Base-by-base conservation (phyloP, 139 green algal genomes). In the Protoeuglena noctilucae region DNA sequence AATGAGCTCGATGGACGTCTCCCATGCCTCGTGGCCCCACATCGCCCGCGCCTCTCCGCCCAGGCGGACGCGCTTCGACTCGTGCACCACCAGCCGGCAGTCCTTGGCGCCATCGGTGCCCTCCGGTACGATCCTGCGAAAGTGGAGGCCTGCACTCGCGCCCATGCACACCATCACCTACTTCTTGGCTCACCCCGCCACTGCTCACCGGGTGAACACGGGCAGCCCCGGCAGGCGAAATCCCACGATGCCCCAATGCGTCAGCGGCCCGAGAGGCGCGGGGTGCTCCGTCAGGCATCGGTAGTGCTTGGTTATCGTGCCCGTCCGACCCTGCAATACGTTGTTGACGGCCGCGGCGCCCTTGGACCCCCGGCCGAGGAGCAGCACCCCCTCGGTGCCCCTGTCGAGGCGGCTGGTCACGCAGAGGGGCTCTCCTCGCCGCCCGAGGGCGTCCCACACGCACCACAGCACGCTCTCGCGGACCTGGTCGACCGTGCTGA, bases 311-410 rank as follows among this genome's bases (percentile, higher is more conserved):
- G 28, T 40, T 6, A 75, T n/a, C n/a, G 28, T 3, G 1, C 40
- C 21, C 26, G 7, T 2, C 17, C 4, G 19, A 16, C 51, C 31
- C 19, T 3, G 24, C 57, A 78, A 40, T 51, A 79, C 55, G 31
- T n/a, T n/a, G 53, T 76, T 75, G 53, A 86, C 84, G 43, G 52
- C 60, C 2, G 43, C 2, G 9, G 79, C 73, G 64, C 85, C 85
- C 5, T n/a, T 50, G 0, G 16, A 3, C 7, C 14, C 72, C 17
- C 45, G 53, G 0, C 57, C 72, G 56, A 90, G 66, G 51, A 93
- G 68, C 34, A 89, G 63, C 40, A 93, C 48, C 6, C 84, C 84
- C 41, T 79, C 67, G 1, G 84, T 93, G 56, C 75, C 75, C 3
- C 58, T 63, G 60, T 93, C 84, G 55, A 93, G 66, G 0, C 83